Conservation (phyloP, 345 rosid genomes). For the Noccaea caerulescens region DNA sequence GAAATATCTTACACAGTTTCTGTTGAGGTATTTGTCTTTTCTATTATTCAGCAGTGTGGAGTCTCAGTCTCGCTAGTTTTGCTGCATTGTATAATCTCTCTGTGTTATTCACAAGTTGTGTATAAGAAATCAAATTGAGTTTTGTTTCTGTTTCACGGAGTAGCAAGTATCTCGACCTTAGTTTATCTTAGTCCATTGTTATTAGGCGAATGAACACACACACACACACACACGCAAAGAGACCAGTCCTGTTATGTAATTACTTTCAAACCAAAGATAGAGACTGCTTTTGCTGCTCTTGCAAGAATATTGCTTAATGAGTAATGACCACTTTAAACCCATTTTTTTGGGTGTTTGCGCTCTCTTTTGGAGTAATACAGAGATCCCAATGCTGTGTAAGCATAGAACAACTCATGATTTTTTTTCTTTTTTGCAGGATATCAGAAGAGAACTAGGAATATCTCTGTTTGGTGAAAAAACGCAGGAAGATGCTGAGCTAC, state of each 20-base stretch:
- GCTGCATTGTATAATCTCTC: neutral
- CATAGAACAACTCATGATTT: neutral
- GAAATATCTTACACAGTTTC: slow-evolving; percentile 33
- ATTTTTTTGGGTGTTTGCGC: neutral
- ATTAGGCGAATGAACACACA: neutral
- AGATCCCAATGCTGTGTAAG: neutral
- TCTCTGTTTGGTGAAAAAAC: slow-evolving; percentile 37
- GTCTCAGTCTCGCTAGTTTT: slow-evolving; percentile 11
- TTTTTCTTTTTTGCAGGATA: slow-evolving; percentile 30
- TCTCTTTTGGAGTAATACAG: neutral
- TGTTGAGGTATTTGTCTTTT: slow-evolving; percentile 29
- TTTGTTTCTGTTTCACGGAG: slow-evolving; percentile 1
- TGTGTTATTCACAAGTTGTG: slow-evolving; percentile 6
- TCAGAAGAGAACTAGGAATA: slow-evolving; percentile 43
- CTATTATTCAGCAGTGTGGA: neutral
- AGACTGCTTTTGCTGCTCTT: slow-evolving; percentile 9
- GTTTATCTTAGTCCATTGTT: slow-evolving; percentile 1
- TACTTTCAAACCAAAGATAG: neutral
- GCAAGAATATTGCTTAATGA: slow-evolving; percentile 12
- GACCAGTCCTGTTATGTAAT: neutral
- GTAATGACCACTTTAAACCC: neutral
- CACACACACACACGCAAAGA: neutral
- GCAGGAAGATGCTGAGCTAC: slow-evolving; percentile 35
- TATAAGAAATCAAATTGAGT: neutral
- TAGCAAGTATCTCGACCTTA: neutral